Conservation (phyloP, 1,139 yeast genomes). For the Blastobotrys buckinghamii region DNA sequence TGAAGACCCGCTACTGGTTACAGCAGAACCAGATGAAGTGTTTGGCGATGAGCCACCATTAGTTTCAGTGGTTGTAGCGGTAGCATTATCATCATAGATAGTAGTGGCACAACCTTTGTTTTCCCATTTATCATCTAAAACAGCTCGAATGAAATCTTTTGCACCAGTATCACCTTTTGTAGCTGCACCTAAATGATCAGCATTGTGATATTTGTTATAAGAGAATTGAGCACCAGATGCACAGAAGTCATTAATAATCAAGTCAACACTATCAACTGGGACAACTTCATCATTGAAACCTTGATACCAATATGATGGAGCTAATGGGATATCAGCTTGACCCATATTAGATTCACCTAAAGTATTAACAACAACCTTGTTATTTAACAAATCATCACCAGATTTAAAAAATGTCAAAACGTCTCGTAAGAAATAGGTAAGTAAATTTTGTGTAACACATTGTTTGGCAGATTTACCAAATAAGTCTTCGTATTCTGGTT, state of each 20-base stretch:
- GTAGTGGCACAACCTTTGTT: background rate
- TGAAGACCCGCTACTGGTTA: background rate
- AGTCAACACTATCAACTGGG: constrained; percentile 21
- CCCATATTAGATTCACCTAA: constrained; percentile 18
- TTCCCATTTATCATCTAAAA: background rate
- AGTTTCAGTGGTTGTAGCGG: background rate
- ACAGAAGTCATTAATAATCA: constrained; percentile 3
- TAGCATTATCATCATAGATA: background rate
- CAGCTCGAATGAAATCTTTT: background rate
- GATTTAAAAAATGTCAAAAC: constrained; percentile 19
- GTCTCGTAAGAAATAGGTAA: constrained; percentile 17
- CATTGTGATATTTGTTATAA: constrained; percentile 27
- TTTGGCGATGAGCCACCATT: background rate
- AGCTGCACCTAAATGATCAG: background rate
- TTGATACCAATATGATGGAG: constrained; percentile 28
- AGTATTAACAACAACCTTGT: constrained; percentile 12
- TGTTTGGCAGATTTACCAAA: constrained; percentile 15
- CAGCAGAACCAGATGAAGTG: background rate
- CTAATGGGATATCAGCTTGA: constrained; percentile 21
- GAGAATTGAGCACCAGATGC: constrained; percentile 13
- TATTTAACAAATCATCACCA: constrained; percentile 18
- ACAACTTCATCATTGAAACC: constrained; percentile 27
- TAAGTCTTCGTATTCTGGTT: constrained; percentile 12
- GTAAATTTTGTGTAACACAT: constrained; percentile 18
- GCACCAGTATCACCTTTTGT: background rate